Evolutionary conservation across 805 yeast species (phyloP).

Genomic region (Starmerella geochares): DNA sequence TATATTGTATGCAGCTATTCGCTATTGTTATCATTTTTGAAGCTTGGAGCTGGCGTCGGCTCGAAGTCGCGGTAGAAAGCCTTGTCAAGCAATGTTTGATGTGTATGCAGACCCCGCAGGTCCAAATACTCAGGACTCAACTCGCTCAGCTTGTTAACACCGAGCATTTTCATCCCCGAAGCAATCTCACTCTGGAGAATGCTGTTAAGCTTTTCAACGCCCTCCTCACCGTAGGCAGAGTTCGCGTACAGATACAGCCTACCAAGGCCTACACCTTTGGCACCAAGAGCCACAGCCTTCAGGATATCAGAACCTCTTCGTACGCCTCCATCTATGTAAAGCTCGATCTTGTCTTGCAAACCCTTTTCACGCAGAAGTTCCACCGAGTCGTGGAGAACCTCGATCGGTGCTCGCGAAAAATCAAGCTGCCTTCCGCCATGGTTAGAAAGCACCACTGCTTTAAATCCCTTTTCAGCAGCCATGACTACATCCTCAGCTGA

Average conservation of each 20-base stretch:
- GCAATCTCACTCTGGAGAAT: conserved; percentile 58
- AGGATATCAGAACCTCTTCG: conserved; percentile 65
- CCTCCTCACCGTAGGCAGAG: conserved; percentile 67
- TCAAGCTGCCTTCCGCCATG: conserved; percentile 89
- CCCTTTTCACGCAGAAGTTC: conserved; percentile 33
- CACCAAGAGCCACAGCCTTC: conserved; percentile 68
- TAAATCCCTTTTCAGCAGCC: conserved; percentile 62
- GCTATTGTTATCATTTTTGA: neutral
- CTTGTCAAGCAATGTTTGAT: neutral
- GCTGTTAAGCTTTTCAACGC: conserved; percentile 55
- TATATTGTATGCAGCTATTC: too few relatives aligned
- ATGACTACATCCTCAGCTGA: conserved; percentile 63
- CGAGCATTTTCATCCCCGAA: conserved; percentile 69
- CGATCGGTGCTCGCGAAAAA: conserved; percentile 62
- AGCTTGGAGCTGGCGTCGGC: conserved; percentile 5
- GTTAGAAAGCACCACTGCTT: conserved; percentile 72
- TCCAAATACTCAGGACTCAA: conserved; percentile 57
- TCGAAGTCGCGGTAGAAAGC: conserved; percentile 10
- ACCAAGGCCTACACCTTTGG: conserved; percentile 65
- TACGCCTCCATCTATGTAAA: conserved; percentile 68
- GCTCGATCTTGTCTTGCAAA: conserved; percentile 41
- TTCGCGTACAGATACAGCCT: conserved; percentile 67
- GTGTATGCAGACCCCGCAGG: conserved; percentile 34
- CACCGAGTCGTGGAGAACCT: conserved; percentile 58
- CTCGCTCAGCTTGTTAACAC: conserved; percentile 54